phyloP scores from a whole-genome alignment of 2,329 filamentous ascomycete species.

The Didymellaceae sp. region DNA sequence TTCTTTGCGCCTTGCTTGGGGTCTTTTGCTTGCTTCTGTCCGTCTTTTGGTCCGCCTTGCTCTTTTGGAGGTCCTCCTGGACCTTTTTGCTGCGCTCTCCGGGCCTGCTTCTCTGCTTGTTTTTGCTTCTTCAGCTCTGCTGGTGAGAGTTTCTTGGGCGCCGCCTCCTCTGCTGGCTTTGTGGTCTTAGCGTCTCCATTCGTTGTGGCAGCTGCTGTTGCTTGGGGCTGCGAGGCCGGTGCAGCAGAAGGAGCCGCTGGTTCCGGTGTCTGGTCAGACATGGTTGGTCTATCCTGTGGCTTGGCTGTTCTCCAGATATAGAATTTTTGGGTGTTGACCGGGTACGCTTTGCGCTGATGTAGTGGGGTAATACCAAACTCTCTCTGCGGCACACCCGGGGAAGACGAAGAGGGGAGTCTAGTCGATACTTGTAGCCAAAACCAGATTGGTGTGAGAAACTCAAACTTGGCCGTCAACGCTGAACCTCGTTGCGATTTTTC shows the following conservation, averaged over 20 bases:
- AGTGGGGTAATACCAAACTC: conserved; percentile 16
- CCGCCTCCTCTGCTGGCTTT: conserved; percentile 25
- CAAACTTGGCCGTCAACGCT: conserved; percentile 1
- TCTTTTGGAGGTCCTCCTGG: conserved; percentile 43
- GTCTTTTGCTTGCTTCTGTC: conserved; percentile 46
- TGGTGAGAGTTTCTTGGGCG: conserved; percentile 65
- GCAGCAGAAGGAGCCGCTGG: conserved; percentile 20
- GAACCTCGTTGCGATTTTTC: conserved; percentile 12
- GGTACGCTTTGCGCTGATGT: conserved; percentile 7
- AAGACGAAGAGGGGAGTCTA: not conserved
- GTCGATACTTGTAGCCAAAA: conserved; percentile 4
- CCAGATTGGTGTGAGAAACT: conserved; percentile 4
- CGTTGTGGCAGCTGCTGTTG: conserved; percentile 20
- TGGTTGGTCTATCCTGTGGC: conserved; percentile 15
- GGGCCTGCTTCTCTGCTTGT: conserved; percentile 89
- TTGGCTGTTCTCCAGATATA: conserved; percentile 3
- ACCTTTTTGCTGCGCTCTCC: conserved; percentile 74
- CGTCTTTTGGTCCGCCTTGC: conserved; percentile 37
- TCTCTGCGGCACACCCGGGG: not conserved
- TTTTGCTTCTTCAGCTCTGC: conserved; percentile 87
- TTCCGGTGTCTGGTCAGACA: conserved; percentile 38
- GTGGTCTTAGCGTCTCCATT: conserved; percentile 33
- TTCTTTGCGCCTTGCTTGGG: conserved; percentile 44
- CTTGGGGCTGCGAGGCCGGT: conserved; percentile 20
- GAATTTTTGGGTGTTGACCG: conserved; percentile 12